Percentiles rank a stretch among this genome's conserved stretches.
These are phyloP conservation scores for Stagonosporopsis tanaceti DNA, from an alignment of 2,329 filamentous ascomycete genomes.

Conservation along the genomic window DNA sequence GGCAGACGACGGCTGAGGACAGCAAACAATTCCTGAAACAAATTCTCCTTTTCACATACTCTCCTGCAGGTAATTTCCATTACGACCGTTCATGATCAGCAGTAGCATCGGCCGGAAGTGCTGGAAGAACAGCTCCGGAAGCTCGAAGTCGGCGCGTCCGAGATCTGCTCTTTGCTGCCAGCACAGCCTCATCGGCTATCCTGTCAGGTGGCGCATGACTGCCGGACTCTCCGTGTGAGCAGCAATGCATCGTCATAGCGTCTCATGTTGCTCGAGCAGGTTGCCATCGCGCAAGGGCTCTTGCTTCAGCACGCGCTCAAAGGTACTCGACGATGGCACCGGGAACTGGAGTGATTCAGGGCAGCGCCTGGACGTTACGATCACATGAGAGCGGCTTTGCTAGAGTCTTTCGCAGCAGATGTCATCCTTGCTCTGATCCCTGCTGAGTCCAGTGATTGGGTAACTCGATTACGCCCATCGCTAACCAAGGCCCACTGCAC, in stretches of 20 bases:
- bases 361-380: slow-evolving; percentile 33
- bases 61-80: slow-evolving; percentile 18
- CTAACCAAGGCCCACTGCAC: slow-evolving; percentile 37
- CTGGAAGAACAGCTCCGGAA: slow-evolving; percentile 15
- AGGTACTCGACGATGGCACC: slow-evolving; percentile 41
- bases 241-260: slow-evolving; percentile 16
- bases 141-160: slow-evolving; percentile 35
- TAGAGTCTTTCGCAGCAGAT: slow-evolving; percentile 29
- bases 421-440: slow-evolving; percentile 41
- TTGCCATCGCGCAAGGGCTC: slow-evolving; percentile 14
- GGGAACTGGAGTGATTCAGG: slow-evolving; percentile 22
- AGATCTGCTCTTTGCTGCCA: slow-evolving; percentile 33
- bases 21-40: slow-evolving; percentile 39
- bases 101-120: slow-evolving; percentile 28
- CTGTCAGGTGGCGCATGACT: slow-evolving; percentile 27
- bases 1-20: slow-evolving; percentile 25
- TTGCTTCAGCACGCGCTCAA: slow-evolving; percentile 48
- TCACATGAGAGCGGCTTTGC: slow-evolving; percentile 41
- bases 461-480: slow-evolving; percentile 40
- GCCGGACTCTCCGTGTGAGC: slow-evolving; percentile 19
- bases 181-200: slow-evolving; percentile 37
- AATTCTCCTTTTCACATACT: slow-evolving; percentile 24
- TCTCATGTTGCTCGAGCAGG: slow-evolving; percentile 25
- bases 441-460: slow-evolving; percentile 46
- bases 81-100: slow-evolving; percentile 25